phyloP scores from a whole-genome alignment of 176 grass and related monocot species.

The Aegilops bicornis region DNA sequence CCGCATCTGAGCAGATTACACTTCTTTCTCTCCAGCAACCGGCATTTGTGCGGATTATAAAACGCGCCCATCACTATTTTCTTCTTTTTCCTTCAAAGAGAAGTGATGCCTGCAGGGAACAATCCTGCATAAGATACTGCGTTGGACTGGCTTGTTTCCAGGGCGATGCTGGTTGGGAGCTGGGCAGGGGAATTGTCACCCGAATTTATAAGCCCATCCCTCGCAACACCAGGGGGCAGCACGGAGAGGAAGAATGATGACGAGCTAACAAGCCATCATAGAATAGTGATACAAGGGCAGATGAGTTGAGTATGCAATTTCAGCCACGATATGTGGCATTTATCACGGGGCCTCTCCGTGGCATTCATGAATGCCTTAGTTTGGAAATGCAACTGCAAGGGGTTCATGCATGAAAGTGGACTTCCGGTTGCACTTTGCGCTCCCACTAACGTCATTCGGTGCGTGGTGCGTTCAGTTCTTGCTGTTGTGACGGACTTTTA shows the following conservation, averaged over 20 bases:
- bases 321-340: constrained; percentile 22
- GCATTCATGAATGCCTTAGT: background rate
- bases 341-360: background rate
- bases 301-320: background rate
- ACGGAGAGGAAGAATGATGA: background rate
- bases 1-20: background rate
- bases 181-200: constrained; percentile 21
- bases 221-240: constrained; percentile 11
- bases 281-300: background rate
- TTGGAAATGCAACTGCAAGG: background rate
- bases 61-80: background rate
- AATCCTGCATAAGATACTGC: background rate
- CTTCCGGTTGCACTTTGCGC: background rate
- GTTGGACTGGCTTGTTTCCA: constrained; percentile 27
- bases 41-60: background rate
- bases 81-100: background rate
- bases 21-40: background rate
- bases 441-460: background rate
- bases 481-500: background rate
- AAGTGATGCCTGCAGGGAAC: constrained; percentile 3
- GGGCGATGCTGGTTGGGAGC: constrained; percentile 41
- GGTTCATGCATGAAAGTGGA: background rate
- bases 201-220: background rate
- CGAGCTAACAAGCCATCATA: constrained; percentile 11
- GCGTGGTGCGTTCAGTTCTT: background rate